Base-by-base conservation (phyloP, 306 rosid species). In the Alnus rubra region DNA sequence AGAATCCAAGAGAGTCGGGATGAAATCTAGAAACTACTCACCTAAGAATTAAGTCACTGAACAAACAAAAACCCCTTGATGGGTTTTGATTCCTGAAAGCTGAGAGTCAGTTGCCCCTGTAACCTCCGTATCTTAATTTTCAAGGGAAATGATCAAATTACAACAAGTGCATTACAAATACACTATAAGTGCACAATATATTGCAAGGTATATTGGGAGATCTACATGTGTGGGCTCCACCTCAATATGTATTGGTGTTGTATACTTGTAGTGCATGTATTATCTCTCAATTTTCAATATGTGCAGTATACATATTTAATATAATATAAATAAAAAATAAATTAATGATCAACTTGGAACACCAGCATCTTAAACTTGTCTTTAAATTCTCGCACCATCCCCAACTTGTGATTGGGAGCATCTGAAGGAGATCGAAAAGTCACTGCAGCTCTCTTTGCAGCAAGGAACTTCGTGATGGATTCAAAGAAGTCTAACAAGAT, bases 401-500 rank as follows among this genome's bases (percentile, higher is more conserved):
- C 75, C 82, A 15, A 71, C 79, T 71, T 78, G 80, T 59, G 83
- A 80, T 62, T 76, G n/a, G 48, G 2, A n/a, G 31, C 51, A 42
- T 42, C 48, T 16, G 31, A 9, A 68, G 51, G 15, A 30, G 44
- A 30, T 23, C 28, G 28, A 13, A 10, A 19, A 23, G 14, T 33
- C 72, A 9, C 71, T 7, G 50, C 23, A 13, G 33, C 28, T 44
- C 3, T 68, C 51, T 68, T 39, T 68, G 50, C 35, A 28, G 56
- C 9, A 18, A 50, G 64, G 10, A 39, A 45, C 11, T 63, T 64
- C 50, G 87, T 88, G 93, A 88, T 90, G 93, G 92, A 92, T 80
- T 80, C 92, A 81, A 92, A 89, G 88, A 94, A 88, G 80, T 79
- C 89, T 37, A 92, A 89, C 92, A 94, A 90, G 87, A 92, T 94